Evolutionary conservation across 768 basidiomycete species (phyloP).

Genomic region (Tylopilus subfusipes): DNA sequence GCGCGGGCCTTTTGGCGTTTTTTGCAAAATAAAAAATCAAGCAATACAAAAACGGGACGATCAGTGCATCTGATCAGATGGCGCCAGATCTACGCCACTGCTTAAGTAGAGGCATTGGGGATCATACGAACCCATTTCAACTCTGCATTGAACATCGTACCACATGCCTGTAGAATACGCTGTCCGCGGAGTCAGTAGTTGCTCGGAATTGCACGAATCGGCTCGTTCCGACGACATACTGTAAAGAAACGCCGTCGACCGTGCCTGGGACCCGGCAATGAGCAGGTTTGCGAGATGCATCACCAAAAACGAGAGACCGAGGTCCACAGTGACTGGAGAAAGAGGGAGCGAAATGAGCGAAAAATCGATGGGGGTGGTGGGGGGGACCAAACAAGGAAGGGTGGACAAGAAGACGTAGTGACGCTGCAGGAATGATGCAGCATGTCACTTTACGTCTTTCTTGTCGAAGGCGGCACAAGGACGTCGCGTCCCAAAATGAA

Average conservation of each 20-base stretch:
- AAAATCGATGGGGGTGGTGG: not conserved
- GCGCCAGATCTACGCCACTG: not conserved
- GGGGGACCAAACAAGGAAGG: not conserved
- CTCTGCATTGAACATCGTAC: not conserved
- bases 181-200: constrained; percentile 2
- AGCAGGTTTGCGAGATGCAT: not conserved
- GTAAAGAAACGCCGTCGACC: not conserved
- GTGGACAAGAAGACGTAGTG: constrained; percentile 18
- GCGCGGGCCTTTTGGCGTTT: not conserved
- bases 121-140: not conserved
- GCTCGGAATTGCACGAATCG: not conserved
- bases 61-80: constrained; percentile 1
- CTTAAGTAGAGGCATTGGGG: not conserved
- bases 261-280: constrained; percentile 10
- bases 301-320: not conserved
- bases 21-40: not conserved
- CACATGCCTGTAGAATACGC: not conserved
- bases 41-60: not conserved
- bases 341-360: not conserved
- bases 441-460: constrained; percentile 27
- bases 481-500: constrained; percentile 7
- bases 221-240: constrained; percentile 13
- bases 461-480: constrained; percentile 12
- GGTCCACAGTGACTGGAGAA: not conserved
- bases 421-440: constrained; percentile 20